These are phyloP conservation scores for Eragrostis tef DNA, from an alignment of 202 grass and related monocot species.

Conservation along the genomic window DNA sequence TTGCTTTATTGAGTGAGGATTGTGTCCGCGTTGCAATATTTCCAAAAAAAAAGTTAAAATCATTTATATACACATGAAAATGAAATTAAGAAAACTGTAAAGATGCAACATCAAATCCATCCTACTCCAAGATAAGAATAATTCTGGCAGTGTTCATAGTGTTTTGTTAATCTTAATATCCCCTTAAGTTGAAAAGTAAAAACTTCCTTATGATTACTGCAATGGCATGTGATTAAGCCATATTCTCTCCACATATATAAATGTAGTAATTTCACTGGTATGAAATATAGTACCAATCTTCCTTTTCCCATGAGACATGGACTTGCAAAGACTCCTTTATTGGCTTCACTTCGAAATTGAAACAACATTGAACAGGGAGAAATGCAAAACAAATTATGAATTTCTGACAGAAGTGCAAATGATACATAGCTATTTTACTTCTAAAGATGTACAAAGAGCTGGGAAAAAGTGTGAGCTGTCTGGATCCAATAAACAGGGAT, in stretches of 20 bases:
- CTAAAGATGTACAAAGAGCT: conserved; percentile 45
- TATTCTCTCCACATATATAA: conserved; percentile 3
- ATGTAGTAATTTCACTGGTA: conserved; percentile 9
- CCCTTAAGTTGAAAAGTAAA: conserved; percentile 22
- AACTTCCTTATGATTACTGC: neutral
- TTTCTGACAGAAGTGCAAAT: conserved; percentile 40
- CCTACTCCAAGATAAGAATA: neutral
- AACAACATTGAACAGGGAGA: conserved; percentile 36
- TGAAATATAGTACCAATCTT: conserved; percentile 6
- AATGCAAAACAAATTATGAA: conserved; percentile 38
- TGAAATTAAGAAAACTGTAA: neutral
- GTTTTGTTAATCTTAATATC: neutral
- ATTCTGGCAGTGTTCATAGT: neutral
- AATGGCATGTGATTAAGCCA: conserved; percentile 26
- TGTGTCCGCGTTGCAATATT: neutral
- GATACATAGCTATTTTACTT: conserved; percentile 43
- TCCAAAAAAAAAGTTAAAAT: neutral
- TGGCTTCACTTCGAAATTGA: conserved; percentile 35
- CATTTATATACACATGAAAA: neutral
- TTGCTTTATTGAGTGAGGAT: neutral
- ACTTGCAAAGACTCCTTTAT: conserved; percentile 34
- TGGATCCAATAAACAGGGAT: conserved; percentile 53
- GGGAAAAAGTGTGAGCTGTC: conserved; percentile 45
- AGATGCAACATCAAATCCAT: neutral
- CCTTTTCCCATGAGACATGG: conserved; percentile 2